Conservation (phyloP, 176 grass and related monocot species). For the Triticum turgidum region DNA sequence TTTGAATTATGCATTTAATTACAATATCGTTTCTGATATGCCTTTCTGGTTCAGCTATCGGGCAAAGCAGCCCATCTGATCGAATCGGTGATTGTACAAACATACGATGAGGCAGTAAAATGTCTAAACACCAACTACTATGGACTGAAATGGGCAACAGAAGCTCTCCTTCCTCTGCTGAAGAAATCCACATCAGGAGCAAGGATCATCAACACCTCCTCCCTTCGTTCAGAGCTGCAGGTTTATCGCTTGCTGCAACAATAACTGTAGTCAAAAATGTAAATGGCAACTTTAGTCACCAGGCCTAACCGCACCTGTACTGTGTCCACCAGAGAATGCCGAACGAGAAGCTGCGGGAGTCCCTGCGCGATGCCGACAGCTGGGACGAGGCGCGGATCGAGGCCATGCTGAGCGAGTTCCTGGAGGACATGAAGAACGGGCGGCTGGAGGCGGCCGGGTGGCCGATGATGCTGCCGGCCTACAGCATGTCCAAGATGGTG, state of each 20-base stretch:
- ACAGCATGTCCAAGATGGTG: slow-evolving; percentile 67
- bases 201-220: slow-evolving; percentile 67
- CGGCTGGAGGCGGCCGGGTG: slow-evolving; percentile 59
- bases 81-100: slow-evolving; percentile 35
- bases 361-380: slow-evolving; percentile 26
- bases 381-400: slow-evolving; percentile 44
- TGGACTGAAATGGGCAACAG: slow-evolving; percentile 63
- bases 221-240: slow-evolving; percentile 64
- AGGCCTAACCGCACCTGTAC: too few species aligned
- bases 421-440: slow-evolving; percentile 61
- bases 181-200: slow-evolving; percentile 58
- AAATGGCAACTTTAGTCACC: too few species aligned
- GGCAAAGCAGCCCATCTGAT: slow-evolving; percentile 59
- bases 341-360: slow-evolving; percentile 54
- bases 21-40: neutral
- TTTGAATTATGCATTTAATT: too few species aligned
- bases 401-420: slow-evolving; percentile 36
- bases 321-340: slow-evolving; percentile 55
- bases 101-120: slow-evolving; percentile 38
- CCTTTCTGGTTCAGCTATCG: slow-evolving; percentile 47
- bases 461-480: slow-evolving; percentile 67
- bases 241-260: neutral
- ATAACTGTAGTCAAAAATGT: too few species aligned
- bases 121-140: slow-evolving; percentile 58
- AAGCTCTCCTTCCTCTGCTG: slow-evolving; percentile 67